Base-by-base conservation (phyloP, 345 rosid genomes). In the Corchorus capsularis region DNA sequence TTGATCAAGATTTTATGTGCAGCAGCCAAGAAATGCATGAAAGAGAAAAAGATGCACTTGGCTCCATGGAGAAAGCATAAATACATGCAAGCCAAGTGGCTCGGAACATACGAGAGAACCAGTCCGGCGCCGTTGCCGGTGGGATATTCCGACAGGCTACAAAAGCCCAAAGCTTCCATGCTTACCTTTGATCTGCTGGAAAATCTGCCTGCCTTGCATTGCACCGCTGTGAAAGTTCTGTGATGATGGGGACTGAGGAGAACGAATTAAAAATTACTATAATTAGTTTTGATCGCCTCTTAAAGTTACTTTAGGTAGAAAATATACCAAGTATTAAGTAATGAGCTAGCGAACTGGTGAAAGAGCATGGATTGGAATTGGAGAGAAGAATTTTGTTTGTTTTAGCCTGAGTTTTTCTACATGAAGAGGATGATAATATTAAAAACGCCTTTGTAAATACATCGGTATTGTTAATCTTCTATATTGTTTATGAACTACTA, bases 61-160 rank as follows among this genome's bases (percentile, higher is more conserved):
- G 97, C 86, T 53, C 99, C 99, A 10, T 93, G 97, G 97, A 90
- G 98, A 77, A 94, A 88, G 85, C 88, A 89, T 59, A 90, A 87
- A 82, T 94, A 91, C 80, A 87, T 95, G 97, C 93, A 91, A 70
- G 94, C 95, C 3, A 95, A 95, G 81, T 93, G 98, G 99, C 67
- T 92, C 0, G 93, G 98, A 13, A 79, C 84, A 3, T 84, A 86
- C 52, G 87, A 89, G 43, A 83, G 76, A 60, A 60, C 60, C 22
- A 49, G 79, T 16, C 61, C 82, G 27, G 77, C 77, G 47, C 68
- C 80, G 1, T 63, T 81, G 63, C 86, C 79, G 59, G 77, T 63
- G 1, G 67, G 73, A 11, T 69, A 39, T 22, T 62, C 86, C 0
- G 85, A 69, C 75, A 86, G 84, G 67, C 86, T 32, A 46, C 79